Evolutionary conservation across 2,329 filamentous ascomycete genomes (phyloP).

Genomic region (Drechslerella coelobrocha): DNA sequence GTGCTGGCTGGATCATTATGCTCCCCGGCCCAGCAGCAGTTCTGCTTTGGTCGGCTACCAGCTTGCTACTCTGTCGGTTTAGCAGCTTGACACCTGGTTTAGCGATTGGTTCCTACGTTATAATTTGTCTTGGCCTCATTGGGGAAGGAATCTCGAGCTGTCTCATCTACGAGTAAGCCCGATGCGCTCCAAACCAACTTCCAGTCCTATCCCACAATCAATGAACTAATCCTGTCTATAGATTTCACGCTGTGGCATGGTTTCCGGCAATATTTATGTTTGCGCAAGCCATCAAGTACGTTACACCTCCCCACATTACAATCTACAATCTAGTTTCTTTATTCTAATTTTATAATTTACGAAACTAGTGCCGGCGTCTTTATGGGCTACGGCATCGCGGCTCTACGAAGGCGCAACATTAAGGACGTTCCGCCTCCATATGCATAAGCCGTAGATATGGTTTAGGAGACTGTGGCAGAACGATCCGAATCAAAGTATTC

Average conservation of each 20-base stretch:
- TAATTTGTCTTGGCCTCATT: constrained; percentile 16
- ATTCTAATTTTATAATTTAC: background rate
- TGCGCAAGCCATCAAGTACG: constrained; percentile 26
- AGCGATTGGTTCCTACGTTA: constrained; percentile 11
- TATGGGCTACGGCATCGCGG: background rate
- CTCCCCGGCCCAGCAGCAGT: constrained; percentile 19
- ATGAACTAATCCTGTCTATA: background rate
- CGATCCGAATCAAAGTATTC: too few species aligned
- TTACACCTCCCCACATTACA: background rate
- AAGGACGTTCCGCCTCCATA: too few species aligned
- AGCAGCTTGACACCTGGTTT: constrained; percentile 13
- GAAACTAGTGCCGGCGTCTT: background rate
- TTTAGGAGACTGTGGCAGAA: too few species aligned
- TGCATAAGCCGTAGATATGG: too few species aligned
- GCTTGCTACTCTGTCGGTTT: constrained; percentile 15
- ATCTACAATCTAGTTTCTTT: background rate
- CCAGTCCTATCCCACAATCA: background rate
- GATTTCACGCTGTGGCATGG: constrained; percentile 39
- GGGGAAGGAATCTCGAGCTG: constrained; percentile 15
- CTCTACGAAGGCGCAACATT: background rate
- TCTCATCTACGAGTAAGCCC: constrained; percentile 28
- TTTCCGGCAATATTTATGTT: constrained; percentile 37
- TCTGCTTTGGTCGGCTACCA: constrained; percentile 19
- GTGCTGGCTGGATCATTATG: constrained; percentile 40
- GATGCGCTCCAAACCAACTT: background rate